These are phyloP conservation scores for Cercospora sojina DNA, from an alignment of 2,329 filamentous ascomycete genomes.

Conservation along the genomic window DNA sequence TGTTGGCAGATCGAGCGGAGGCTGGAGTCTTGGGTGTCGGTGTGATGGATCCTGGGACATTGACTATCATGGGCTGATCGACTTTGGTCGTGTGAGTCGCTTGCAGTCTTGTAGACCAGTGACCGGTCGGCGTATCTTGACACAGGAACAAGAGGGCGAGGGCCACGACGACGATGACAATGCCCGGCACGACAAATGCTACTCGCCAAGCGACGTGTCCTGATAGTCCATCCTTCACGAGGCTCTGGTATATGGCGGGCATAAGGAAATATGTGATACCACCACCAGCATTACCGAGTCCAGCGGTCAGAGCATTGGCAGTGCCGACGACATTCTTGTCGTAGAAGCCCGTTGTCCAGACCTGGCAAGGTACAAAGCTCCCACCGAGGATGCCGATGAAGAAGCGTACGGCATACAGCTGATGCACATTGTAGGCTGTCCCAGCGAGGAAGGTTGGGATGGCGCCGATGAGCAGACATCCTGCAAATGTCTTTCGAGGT, in stretches of 20 bases:
- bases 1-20: slow-evolving; percentile 34
- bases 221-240: slow-evolving; percentile 25
- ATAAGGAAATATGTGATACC: slow-evolving; percentile 93
- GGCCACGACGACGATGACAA: slow-evolving; percentile 22
- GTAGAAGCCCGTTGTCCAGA: slow-evolving; percentile 90
- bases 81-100: slow-evolving; percentile 55
- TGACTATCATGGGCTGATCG: slow-evolving; percentile 46
- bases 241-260: slow-evolving; percentile 69
- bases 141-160: slow-evolving; percentile 40
- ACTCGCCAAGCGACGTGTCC: slow-evolving; percentile 76
- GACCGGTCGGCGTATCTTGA: slow-evolving; percentile 78
- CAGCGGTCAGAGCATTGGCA: slow-evolving; percentile 80
- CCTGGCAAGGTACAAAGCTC: slow-evolving; percentile 81
- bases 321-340: slow-evolving; percentile 90
- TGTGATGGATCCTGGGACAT: slow-evolving; percentile 52
- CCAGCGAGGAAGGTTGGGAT: slow-evolving; percentile 82
- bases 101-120: slow-evolving; percentile 69
- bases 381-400: slow-evolving; percentile 78
- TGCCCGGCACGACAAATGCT: slow-evolving; percentile 73
- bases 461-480: slow-evolving; percentile 71
- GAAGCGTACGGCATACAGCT: slow-evolving; percentile 72
- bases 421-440: slow-evolving; percentile 64
- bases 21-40: slow-evolving; percentile 40
- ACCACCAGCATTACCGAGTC: slow-evolving; percentile 83
- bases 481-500: slow-evolving; percentile 75